Percentiles rank a stretch among this genome's conserved stretches.
These are phyloP conservation scores for Psidium guajava DNA, from an alignment of 345 rosid species.

Conservation along the genomic window DNA sequence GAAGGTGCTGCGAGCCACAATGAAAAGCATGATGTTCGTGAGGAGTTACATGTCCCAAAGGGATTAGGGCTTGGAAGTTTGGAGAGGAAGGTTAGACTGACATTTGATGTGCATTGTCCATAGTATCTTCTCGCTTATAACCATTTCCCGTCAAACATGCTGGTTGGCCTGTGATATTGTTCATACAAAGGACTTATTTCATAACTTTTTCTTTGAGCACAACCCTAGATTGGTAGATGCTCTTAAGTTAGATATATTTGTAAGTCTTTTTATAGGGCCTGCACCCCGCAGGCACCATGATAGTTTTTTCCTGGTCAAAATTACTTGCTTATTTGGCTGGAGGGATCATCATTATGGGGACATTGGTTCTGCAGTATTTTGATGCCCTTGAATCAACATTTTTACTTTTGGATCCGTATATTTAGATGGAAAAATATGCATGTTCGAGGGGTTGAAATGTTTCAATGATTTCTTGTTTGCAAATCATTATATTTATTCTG, in stretches of 20 bases:
- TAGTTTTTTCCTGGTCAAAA: background rate
- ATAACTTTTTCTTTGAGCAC: background rate
- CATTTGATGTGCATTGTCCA: background rate
- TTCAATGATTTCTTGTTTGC: background rate
- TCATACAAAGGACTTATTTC: background rate
- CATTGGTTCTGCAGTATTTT: background rate
- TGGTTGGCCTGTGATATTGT: background rate
- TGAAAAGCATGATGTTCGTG: slow-evolving; percentile 21
- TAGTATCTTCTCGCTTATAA: background rate
- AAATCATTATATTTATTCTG: background rate
- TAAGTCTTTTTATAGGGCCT: background rate
- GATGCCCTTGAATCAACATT: background rate
- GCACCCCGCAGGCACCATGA: background rate
- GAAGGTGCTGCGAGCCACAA: slow-evolving; percentile 29
- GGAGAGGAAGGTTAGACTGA: slow-evolving; percentile 61
- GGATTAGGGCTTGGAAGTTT: slow-evolving; percentile 83
- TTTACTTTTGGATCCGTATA: background rate
- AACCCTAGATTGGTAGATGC: background rate
- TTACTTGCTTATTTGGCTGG: background rate
- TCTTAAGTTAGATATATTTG: background rate
- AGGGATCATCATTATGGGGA: background rate
- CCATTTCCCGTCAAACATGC: background rate
- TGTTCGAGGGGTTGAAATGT: background rate
- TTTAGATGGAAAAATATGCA: background rate
- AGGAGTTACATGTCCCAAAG: slow-evolving; percentile 41